Conservation (phyloP, 495 filamentous ascomycete genomes). For the Xylaria grammica region DNA sequence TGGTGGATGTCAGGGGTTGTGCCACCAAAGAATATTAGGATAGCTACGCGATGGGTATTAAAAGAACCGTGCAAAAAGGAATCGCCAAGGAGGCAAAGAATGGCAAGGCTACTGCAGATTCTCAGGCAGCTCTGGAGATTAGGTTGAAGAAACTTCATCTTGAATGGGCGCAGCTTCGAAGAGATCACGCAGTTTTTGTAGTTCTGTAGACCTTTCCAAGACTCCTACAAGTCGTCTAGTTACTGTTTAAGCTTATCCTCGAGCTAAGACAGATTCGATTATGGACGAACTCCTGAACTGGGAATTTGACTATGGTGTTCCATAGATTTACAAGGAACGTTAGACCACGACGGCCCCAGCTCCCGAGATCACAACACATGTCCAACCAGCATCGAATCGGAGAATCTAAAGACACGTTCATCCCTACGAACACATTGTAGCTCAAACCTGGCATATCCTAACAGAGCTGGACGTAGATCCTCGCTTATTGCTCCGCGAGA, state of each 20-base stretch:
- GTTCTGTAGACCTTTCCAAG: slow-evolving; percentile 11
- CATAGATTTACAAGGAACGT: slow-evolving; percentile 21
- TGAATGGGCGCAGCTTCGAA: slow-evolving; percentile 23
- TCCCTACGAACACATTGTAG: slow-evolving; percentile 33
- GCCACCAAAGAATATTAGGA: slow-evolving; percentile 8
- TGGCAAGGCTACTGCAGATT: slow-evolving; percentile 32
- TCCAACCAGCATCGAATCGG: slow-evolving; percentile 34
- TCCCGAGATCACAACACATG: slow-evolving; percentile 17
- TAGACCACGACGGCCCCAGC: slow-evolving; percentile 23
- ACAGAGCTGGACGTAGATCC: slow-evolving; percentile 39
- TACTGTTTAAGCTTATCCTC: slow-evolving; percentile 14
- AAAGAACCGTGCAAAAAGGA: slow-evolving; percentile 21
- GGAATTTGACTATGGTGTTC: slow-evolving; percentile 14
- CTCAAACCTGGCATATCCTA: slow-evolving; percentile 40
- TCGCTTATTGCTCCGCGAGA: slow-evolving; percentile 28
- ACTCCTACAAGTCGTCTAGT: slow-evolving; percentile 8
- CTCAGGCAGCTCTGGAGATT: slow-evolving; percentile 28
- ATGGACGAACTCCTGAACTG: slow-evolving; percentile 13
- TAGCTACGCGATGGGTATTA: slow-evolving; percentile 18
- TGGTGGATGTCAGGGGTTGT: background rate
- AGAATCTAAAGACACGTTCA: slow-evolving; percentile 33
- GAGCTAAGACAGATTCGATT: slow-evolving; percentile 21
- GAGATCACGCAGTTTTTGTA: slow-evolving; percentile 38
- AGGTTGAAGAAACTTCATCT: slow-evolving; percentile 31
- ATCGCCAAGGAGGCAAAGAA: slow-evolving; percentile 24